Evolutionary conservation across 2,329 filamentous ascomycete genomes (phyloP).

Genomic region (Ophiosphaerella korrae): DNA sequence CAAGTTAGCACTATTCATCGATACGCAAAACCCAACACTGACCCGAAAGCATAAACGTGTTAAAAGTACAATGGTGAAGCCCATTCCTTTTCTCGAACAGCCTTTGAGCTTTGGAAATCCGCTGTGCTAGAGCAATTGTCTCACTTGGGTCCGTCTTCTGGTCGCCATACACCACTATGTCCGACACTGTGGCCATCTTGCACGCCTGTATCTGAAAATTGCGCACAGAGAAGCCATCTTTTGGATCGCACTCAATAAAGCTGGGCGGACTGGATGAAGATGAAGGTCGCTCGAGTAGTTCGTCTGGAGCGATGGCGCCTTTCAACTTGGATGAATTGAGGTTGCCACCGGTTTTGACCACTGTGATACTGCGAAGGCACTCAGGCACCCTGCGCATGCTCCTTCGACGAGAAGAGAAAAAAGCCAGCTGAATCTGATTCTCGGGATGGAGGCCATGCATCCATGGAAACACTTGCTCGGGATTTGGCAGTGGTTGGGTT

Average conservation of each 20-base stretch:
- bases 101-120: conserved; percentile 75
- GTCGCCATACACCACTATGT: conserved; percentile 91
- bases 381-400: conserved; percentile 71
- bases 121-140: conserved; percentile 66
- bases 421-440: conserved; percentile 86
- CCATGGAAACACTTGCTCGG: conserved; percentile 93
- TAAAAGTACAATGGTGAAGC: conserved; percentile 66
- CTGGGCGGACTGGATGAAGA: conserved; percentile 55
- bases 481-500: conserved; percentile 80
- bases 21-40: conserved; percentile 29
- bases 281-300: conserved; percentile 67
- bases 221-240: conserved; percentile 89
- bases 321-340: conserved; percentile 77
- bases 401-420: conserved; percentile 81
- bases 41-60: conserved; percentile 79
- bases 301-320: conserved; percentile 81
- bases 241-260: conserved; percentile 84
- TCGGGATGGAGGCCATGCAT: conserved; percentile 88
- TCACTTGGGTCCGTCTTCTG: conserved; percentile 65
- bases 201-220: conserved; percentile 97
- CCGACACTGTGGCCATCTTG: conserved; percentile 85
- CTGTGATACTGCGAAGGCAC: conserved; percentile 78
- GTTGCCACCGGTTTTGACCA: conserved; percentile 89
- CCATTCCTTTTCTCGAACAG: conserved; percentile 70
- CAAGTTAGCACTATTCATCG: conserved; percentile 11